Percentiles rank a stretch among this genome's conserved stretches.
These are phyloP conservation scores for Entrophospora sp. DNA, from an alignment of 192 early-diverging fungal genomes.

Conservation along the genomic window DNA sequence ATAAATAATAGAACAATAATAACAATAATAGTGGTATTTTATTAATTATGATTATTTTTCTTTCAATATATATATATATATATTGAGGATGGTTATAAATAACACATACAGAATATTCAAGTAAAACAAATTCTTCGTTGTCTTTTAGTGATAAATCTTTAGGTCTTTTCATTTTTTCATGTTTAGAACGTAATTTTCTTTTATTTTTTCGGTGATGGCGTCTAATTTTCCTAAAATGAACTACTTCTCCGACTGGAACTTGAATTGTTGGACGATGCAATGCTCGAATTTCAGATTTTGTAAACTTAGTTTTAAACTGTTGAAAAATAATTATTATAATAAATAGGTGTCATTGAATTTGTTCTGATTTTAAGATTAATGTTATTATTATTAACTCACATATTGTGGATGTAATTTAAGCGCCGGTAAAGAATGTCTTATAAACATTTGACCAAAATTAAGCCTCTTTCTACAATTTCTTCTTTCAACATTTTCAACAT, in stretches of 20 bases:
- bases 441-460: slow-evolving; percentile 72
- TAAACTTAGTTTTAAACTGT: slow-evolving; percentile 81
- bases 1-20: no score
- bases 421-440: slow-evolving; percentile 86
- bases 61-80: no score
- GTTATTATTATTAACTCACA: slow-evolving; percentile 30
- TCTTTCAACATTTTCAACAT: slow-evolving; percentile 59
- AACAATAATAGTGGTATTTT: no score
- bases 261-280: slow-evolving; percentile 83
- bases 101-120: slow-evolving; percentile 73
- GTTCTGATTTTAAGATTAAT: not conserved
- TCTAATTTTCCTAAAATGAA: slow-evolving; percentile 71
- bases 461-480: slow-evolving; percentile 74
- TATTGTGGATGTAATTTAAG: slow-evolving; percentile 67
- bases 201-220: slow-evolving; percentile 65
- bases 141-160: slow-evolving; percentile 91
- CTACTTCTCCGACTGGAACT: slow-evolving; percentile 43
- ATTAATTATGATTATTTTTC: no score
- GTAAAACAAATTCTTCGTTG: slow-evolving; percentile 64
- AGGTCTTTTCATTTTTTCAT: slow-evolving; percentile 64
- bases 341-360: not conserved
- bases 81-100: no score
- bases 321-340: no score
- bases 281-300: slow-evolving; percentile 71
- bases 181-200: slow-evolving; percentile 57